phyloP scores from a whole-genome alignment of 2,329 filamentous ascomycete genomes.

The Botrytis deweyae region DNA sequence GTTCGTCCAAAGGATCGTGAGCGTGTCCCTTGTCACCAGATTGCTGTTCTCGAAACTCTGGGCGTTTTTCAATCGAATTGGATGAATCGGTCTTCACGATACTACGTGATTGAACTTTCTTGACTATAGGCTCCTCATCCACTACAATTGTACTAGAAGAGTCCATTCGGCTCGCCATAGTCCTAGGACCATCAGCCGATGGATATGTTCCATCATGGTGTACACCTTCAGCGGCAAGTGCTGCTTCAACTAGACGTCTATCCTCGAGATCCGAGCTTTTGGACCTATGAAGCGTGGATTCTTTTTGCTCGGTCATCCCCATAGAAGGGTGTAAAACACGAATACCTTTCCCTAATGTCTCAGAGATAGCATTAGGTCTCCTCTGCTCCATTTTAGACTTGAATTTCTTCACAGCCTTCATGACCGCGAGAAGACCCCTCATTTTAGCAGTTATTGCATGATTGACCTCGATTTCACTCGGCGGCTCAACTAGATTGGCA shows the following conservation, averaged over 20 bases:
- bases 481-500: constrained; percentile 72
- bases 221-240: constrained; percentile 53
- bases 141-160: constrained; percentile 20
- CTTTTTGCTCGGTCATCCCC: constrained; percentile 45
- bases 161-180: constrained; percentile 19
- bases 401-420: constrained; percentile 90
- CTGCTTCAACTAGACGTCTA: constrained; percentile 48
- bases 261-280: constrained; percentile 53
- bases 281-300: constrained; percentile 41
- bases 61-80: background rate
- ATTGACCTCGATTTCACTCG: constrained; percentile 87
- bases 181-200: constrained; percentile 29
- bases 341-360: constrained; percentile 57
- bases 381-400: constrained; percentile 67
- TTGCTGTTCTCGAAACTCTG: constrained; percentile 29
- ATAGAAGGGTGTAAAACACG: constrained; percentile 53
- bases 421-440: constrained; percentile 66
- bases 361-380: constrained; percentile 53
- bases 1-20: constrained; percentile 61
- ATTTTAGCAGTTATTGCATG: constrained; percentile 89
- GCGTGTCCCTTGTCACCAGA: constrained; percentile 58
- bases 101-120: background rate
- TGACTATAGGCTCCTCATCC: constrained; percentile 8
- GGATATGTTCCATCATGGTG: constrained; percentile 45
- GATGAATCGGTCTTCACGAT: constrained; percentile 26